Base-by-base conservation (phyloP, 345 rosid species). In the Pistacia vera region DNA sequence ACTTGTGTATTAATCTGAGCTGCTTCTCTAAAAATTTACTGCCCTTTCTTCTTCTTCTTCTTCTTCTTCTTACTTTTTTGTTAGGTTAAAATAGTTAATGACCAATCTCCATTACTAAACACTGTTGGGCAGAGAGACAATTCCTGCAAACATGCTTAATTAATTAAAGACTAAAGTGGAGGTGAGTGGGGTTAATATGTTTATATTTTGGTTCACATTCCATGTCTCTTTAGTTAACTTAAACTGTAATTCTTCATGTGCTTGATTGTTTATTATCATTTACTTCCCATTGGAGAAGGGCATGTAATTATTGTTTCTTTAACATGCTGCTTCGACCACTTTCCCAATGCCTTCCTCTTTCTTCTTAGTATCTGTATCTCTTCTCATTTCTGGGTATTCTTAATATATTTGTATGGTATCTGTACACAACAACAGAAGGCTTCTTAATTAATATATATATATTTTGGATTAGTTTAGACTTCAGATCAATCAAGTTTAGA, bases 121-220 rank as follows among this genome's bases (percentile, higher is more conserved):
- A 58, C 18, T 59, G 33, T 76, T 76, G 46, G 65, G 66, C 75
- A 79, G 70, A 48, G 46, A 64, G 76, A 51, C 76, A 66, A 64
- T 51, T 36, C 55, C 36, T 28, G 52, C 61, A 49, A 35, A 48
- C 59, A 38, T 28, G 56, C 38, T 44, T 16, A 35, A 8, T 61
- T 62, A 44, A 55, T 80, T 64, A 13, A 36, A 71, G 46, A 55
- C 76, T 70, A 9, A 48, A 70, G 20, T 33, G 57, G 66, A 62
- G 48, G 62, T 67, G 70, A 17, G 71, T 75, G 74, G 83, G 71
- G 72, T 2, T 46, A 72, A 41, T 76, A 62, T 36, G 44, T 41
- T 80, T 11, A 49, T 9, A 4, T 38, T 62, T 49, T 41, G 55
- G 36, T 9, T 67, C 73, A 41, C 66, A 52, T 13, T 71, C 9